Conservation (phyloP, 306 rosid species). For the Astragalus glycyphyllos region DNA sequence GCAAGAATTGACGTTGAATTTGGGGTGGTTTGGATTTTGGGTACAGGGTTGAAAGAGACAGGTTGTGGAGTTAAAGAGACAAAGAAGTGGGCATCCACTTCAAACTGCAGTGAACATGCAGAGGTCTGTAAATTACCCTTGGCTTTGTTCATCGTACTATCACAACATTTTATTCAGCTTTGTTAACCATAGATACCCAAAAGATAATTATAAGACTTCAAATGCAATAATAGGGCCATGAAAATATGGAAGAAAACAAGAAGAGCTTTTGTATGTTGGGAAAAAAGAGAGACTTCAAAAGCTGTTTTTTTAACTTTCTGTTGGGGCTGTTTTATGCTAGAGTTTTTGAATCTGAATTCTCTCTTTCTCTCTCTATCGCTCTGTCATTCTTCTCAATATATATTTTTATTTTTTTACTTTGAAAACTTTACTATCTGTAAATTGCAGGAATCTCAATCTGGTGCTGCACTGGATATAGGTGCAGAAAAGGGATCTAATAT, state of each 20-base stretch:
- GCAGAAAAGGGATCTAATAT: slow-evolving; percentile 42
- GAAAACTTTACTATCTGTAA: slow-evolving; percentile 38
- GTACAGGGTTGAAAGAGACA: slow-evolving; percentile 59
- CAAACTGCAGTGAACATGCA: slow-evolving; percentile 55
- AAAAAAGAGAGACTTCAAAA: slow-evolving; percentile 48
- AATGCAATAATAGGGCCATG: too few relatives aligned
- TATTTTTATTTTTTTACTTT: background rate
- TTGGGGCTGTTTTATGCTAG: slow-evolving; percentile 48
- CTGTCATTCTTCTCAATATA: background rate
- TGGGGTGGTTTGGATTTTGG: slow-evolving; percentile 47
- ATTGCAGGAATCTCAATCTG: slow-evolving; percentile 54
- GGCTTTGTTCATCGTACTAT: slow-evolving; percentile 41
- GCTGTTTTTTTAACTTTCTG: slow-evolving; percentile 52
- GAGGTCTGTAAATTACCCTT: slow-evolving; percentile 58
- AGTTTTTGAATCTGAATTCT: slow-evolving; percentile 38
- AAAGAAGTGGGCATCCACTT: slow-evolving; percentile 62
- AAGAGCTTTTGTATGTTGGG: slow-evolving; percentile 46
- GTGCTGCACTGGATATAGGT: slow-evolving; percentile 45
- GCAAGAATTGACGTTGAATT: slow-evolving; percentile 42
- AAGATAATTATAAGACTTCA: background rate
- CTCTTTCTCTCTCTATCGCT: slow-evolving; percentile 7
- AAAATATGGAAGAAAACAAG: slow-evolving; percentile 31
- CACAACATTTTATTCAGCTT: slow-evolving; percentile 42
- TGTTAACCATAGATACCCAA: slow-evolving; percentile 44
- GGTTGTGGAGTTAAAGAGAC: slow-evolving; percentile 61